Evolutionary conservation across 176 grass and related monocot genomes (phyloP), one percentile per base, ranked within the genome.

Genomic region (Phragmites australis): DNA sequence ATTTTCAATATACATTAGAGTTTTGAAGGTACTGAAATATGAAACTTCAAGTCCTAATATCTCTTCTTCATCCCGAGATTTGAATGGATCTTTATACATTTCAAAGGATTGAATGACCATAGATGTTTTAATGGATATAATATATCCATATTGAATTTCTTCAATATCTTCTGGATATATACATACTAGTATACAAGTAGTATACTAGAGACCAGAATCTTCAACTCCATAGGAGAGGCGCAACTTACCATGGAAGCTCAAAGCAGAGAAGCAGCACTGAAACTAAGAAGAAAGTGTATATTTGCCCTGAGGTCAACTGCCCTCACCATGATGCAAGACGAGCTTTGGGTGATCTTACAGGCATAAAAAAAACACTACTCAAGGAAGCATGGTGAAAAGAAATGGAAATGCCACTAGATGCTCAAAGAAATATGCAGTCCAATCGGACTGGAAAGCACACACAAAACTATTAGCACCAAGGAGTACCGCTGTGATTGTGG

Each of bases 171-270:
- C n/a, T n/a, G n/a, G n/a, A n/a, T n/a, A n/a, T n/a, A n/a, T n/a
- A n/a, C n/a, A n/a, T n/a, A n/a, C n/a, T n/a, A n/a, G n/a, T n/a
- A n/a, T n/a, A n/a, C n/a, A n/a, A n/a, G n/a, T n/a, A n/a, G n/a
- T n/a, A n/a, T n/a, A n/a, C n/a, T n/a, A 90, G 88, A 52, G 88
- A 90, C 55, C 88, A 90, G 75, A 90, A 90, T 54, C 88, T 90
- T 55, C 88, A 90, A 32, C 88, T 90, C 13, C 88, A 90, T 40
- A 76, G 88, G 84, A 87, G 88, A 48, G 88, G 88, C n/a, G 87
- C 34, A 90, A 90, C 63, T 69, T 90, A 31, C 88, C 88, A 70
- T 90, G 88, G 88, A 90, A 90, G 80, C 84, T 90, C n/a, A 37
- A 87, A 87, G 56, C 88, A 90, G 62, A 87, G 84, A 80, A 90